Evolutionary conservation across 1,284 basidiomycete genomes (phyloP).

Genomic region (Heliocybe sulcata): DNA sequence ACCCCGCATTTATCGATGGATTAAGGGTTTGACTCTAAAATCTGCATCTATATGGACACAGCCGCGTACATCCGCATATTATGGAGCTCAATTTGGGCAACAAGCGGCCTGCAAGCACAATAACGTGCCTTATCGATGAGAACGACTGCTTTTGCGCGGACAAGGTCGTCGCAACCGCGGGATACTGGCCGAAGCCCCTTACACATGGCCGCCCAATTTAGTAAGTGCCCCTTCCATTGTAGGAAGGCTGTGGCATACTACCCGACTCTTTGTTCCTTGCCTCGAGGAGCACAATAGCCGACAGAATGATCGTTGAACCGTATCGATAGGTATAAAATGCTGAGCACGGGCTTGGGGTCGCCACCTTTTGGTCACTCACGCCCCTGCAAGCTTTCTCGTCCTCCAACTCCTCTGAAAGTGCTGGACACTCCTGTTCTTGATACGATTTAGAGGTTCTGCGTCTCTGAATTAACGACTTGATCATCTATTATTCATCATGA

Average conservation of each 20-base stretch:
- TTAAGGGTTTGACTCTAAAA: too few relatives aligned
- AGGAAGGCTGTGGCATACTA: background rate
- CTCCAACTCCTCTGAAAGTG: background rate
- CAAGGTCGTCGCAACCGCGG: background rate
- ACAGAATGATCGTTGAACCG: background rate
- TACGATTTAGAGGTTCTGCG: background rate
- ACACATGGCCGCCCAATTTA: background rate
- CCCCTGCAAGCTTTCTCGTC: background rate
- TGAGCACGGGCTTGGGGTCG: background rate
- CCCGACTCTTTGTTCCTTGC: background rate
- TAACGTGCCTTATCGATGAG: background rate
- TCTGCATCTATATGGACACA: too few relatives aligned
- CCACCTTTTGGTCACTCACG: background rate
- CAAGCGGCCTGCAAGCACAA: background rate
- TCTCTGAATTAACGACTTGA: background rate
- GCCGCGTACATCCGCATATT: too few relatives aligned
- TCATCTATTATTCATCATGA: conserved; percentile 16
- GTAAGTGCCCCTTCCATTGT: background rate
- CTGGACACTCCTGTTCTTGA: background rate
- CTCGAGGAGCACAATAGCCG: background rate
- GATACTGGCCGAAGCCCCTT: background rate
- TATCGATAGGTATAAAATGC: background rate
- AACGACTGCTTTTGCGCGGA: background rate
- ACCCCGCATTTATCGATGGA: too few relatives aligned
- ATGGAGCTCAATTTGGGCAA: too few relatives aligned